Base-by-base conservation (phyloP, 768 basidiomycete species). In the Inosperma sp. region DNA sequence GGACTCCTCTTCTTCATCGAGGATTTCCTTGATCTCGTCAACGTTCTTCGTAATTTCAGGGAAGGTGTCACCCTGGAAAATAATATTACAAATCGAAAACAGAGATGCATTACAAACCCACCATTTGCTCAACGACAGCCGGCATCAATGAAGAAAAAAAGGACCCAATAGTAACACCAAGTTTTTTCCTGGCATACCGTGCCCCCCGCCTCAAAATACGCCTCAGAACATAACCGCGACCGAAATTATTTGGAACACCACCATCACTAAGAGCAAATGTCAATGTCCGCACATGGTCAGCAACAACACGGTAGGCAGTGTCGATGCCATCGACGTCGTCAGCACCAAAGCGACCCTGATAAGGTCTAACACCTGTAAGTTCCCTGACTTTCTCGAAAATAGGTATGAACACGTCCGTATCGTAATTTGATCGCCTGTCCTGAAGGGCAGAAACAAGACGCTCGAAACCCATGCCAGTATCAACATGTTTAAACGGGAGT, bases 391-490 rank as follows among this genome's bases (percentile, higher is more conserved):
- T 87, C 30, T 68, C 72, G 63, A 99, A 98, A 49, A 98, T 85
- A 4, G 94, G 94, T 1, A 74, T 65, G 69, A 99, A 99, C 52
- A 96, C 78, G 62, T 99, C 96, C 43, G 96, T 98, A 66, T 99
- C 96, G 70, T 99, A 99, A 71, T 98, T 99, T 40, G 95, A 98
- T 19, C 80, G 74, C 62, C 82, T 87, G 69, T 92, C 83, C 66
- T 99, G 96, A 7, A 98, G 74, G 33, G 88, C 84, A 13, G 94
- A 96, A 22, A 99, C 96, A 23, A 99, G 76, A 46, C 96, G 90
- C 67, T 99, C 96, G 68, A 96, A 99, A 35, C 96, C 96, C 94
- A 99, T 93, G 44, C 96, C 96, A 5, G 96, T 99, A 65, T 99
- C 96, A 55, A 99, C 89, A 60, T 99, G 96, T 69, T 93, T 93